These are phyloP conservation scores for Candida boleticola DNA, from an alignment of 805 yeast species.

Conservation along the genomic window DNA sequence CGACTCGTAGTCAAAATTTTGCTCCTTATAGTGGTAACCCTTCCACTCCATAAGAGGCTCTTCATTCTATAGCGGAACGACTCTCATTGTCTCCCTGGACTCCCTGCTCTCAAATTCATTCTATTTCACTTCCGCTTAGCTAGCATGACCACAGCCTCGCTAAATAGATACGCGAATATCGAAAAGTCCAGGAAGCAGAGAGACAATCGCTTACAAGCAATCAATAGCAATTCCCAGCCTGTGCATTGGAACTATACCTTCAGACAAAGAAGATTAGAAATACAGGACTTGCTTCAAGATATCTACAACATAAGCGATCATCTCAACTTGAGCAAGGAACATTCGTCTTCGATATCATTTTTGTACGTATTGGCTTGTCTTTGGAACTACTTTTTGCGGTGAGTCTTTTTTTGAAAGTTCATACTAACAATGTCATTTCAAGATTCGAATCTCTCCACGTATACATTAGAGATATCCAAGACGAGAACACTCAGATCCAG, in stretches of 20 bases:
- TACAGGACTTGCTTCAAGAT: constrained; percentile 2
- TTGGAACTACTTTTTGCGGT: too few species aligned
- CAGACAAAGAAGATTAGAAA: not conserved
- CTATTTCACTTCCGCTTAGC: too few species aligned
- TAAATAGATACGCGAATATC: not conserved
- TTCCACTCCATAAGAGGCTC: too few species aligned
- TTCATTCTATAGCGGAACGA: too few species aligned
- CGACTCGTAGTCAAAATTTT: too few species aligned
- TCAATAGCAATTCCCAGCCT: not conserved
- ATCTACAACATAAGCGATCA: not conserved
- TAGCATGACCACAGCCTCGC: too few species aligned
- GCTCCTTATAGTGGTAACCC: too few species aligned
- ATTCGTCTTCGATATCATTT: not conserved
- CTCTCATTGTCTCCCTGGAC: too few species aligned
- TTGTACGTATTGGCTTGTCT: not conserved
- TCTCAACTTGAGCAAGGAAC: not conserved
- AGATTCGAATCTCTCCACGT: constrained; percentile 2
- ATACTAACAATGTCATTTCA: not conserved
- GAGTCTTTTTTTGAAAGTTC: not conserved
- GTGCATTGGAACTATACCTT: not conserved
- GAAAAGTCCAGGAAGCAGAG: not conserved
- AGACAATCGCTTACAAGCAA: not conserved
- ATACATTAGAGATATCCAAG: not conserved
- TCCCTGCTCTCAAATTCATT: too few species aligned
- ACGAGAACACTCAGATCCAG: not conserved